Conservation (phyloP, 2,329 filamentous ascomycete genomes). For the Grosmannia serpens region DNA sequence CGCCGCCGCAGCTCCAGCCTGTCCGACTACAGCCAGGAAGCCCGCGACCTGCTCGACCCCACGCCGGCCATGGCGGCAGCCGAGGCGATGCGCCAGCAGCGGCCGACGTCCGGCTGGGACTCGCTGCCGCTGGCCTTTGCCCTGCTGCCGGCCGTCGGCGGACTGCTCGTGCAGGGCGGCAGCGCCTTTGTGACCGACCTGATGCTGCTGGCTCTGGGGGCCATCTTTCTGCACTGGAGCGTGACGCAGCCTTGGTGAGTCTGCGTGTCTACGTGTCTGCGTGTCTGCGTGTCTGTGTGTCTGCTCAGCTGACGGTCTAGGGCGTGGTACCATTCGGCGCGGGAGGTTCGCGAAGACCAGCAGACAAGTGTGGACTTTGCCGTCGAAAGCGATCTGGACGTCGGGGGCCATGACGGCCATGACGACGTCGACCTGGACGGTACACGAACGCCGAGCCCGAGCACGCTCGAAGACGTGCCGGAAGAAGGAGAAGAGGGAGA, state of each 20-base stretch:
- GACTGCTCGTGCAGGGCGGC: constrained; percentile 75
- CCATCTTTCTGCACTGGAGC: constrained; percentile 85
- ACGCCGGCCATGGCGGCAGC: constrained; percentile 14
- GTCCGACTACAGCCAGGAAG: constrained; percentile 60
- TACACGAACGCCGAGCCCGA: not conserved
- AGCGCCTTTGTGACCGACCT: constrained; percentile 75
- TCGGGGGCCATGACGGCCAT: constrained; percentile 4
- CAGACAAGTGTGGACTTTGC: constrained; percentile 28
- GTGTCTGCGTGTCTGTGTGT: not conserved
- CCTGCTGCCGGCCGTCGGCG: constrained; percentile 74
- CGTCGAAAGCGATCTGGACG: constrained; percentile 27
- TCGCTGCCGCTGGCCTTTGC: constrained; percentile 74
- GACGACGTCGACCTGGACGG: not conserved
- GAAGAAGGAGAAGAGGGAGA: constrained; percentile 30
- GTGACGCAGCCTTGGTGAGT: constrained; percentile 77
- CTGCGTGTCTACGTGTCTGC: not conserved
- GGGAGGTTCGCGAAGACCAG: constrained; percentile 45
- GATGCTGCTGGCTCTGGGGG: constrained; percentile 66
- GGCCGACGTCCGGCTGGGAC: constrained; percentile 60
- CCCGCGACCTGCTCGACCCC: constrained; percentile 59
- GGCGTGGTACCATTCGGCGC: constrained; percentile 65
- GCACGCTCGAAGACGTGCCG: constrained; percentile 29
- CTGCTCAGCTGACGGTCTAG: constrained; percentile 22
- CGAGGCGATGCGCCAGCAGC: constrained; percentile 27
- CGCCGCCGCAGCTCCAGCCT: constrained; percentile 51